Evolutionary conservation across 2,329 filamentous ascomycete species (phyloP).

Genomic region (Chalara sp.): DNA sequence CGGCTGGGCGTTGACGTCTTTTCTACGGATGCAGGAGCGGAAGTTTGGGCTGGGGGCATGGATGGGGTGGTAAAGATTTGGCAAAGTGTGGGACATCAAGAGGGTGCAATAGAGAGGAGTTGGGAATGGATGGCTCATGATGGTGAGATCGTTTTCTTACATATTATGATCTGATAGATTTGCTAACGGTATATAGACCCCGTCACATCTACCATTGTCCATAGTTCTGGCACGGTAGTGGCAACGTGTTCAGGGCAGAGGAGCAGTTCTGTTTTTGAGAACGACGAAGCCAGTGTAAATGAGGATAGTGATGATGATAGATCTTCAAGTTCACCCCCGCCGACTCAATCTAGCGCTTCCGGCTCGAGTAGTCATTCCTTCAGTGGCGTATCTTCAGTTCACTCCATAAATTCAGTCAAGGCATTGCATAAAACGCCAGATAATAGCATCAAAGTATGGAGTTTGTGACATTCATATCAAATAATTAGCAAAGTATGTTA

Average conservation of each 20-base stretch:
- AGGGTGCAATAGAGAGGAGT: constrained; percentile 24
- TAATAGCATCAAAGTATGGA: constrained; percentile 42
- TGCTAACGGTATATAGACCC: constrained; percentile 15
- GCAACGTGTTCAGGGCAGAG: constrained; percentile 28
- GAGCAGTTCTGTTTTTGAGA: constrained; percentile 7
- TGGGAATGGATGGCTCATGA: constrained; percentile 29
- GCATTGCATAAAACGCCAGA: constrained; percentile 20
- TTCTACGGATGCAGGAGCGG: constrained; percentile 41
- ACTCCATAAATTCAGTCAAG: too few relatives aligned
- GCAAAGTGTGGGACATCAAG: constrained; percentile 47
- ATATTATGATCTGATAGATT: neutral
- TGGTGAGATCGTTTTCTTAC: constrained; percentile 14
- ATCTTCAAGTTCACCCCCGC: neutral
- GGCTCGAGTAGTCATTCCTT: neutral
- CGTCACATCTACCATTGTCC: constrained; percentile 23
- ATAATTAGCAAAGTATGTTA: constrained; percentile 2
- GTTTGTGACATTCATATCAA: constrained; percentile 23
- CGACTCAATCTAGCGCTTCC: neutral
- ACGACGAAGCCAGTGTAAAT: constrained; percentile 6
- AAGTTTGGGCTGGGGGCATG: constrained; percentile 55
- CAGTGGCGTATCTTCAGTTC: neutral
- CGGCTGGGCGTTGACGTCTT: constrained; percentile 50
- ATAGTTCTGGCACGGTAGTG: constrained; percentile 26
- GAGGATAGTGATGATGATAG: constrained; percentile 2
- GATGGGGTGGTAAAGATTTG: constrained; percentile 50